These are phyloP conservation scores for Pseudopediastrum boryanum DNA, from an alignment of 139 green algal genomes.

Conservation along the genomic window DNA sequence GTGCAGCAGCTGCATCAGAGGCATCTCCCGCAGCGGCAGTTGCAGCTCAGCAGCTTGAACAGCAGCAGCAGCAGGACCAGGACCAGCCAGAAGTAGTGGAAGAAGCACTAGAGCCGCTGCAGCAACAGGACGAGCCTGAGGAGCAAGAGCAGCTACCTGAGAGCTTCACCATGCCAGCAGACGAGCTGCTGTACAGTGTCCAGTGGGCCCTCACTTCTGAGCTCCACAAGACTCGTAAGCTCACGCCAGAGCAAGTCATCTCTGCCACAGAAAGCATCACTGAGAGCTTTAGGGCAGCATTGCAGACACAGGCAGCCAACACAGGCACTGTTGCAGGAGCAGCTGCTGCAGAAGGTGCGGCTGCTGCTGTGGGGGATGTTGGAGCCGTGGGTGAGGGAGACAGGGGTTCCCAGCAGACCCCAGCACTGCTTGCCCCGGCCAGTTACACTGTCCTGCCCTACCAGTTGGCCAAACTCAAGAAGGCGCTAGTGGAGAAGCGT, in stretches of 20 bases:
- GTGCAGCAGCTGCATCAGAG: too few relatives aligned
- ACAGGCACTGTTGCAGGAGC: background rate
- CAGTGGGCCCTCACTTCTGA: slow-evolving; percentile 22
- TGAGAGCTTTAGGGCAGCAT: background rate
- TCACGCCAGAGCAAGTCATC: background rate
- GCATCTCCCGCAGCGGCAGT: background rate
- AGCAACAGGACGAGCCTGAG: background rate
- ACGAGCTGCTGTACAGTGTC: slow-evolving; percentile 32
- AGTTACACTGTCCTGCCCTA: slow-evolving; percentile 24
- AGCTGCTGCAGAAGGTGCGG: background rate
- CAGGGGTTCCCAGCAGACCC: background rate
- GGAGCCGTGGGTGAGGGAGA: background rate
- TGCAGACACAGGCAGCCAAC: slow-evolving; percentile 12
- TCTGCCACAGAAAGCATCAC: background rate
- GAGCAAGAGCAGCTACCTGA: background rate
- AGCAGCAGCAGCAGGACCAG: background rate
- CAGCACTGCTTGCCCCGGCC: background rate
- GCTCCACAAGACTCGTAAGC: slow-evolving; percentile 16
- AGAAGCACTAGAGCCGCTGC: background rate
- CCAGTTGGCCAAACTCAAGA: slow-evolving; percentile 26
- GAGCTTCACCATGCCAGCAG: slow-evolving; percentile 17
- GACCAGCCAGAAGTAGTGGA: background rate
- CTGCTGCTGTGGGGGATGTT: background rate
- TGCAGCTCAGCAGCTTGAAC: background rate
- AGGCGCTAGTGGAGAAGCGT: slow-evolving; percentile 20